Percentiles rank a stretch among this genome's conserved stretches.
Conservation (phyloP, 805 yeast species). For the Ogataea parapolymorpha region DNA sequence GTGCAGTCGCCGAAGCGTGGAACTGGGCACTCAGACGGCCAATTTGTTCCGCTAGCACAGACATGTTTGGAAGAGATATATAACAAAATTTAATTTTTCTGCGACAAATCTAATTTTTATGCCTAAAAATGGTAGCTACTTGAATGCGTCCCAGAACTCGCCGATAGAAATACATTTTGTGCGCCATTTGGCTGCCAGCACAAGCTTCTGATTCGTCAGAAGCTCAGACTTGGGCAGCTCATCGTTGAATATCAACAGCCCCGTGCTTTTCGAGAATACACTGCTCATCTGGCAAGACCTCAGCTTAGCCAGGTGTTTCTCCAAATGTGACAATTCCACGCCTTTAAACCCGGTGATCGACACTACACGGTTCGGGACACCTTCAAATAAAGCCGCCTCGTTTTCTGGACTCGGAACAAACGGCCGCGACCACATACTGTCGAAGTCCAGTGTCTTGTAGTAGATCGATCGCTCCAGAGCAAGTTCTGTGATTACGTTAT, state of each 20-base stretch:
- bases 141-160: slow-evolving; percentile 10
- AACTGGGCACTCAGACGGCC: slow-evolving; percentile 13
- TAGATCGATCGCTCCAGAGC: slow-evolving; percentile 31
- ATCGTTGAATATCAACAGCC: slow-evolving; percentile 50
- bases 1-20: slow-evolving; percentile 13
- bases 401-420: slow-evolving; percentile 3
- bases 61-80: slow-evolving; percentile 1
- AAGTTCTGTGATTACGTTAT: slow-evolving; percentile 25
- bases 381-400: background rate
- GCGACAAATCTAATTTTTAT: background rate
- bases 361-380: slow-evolving; percentile 10
- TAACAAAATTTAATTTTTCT: background rate
- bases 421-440: slow-evolving; percentile 27
- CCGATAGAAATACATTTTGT: slow-evolving; percentile 14
- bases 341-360: slow-evolving; percentile 32
- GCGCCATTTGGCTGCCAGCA: slow-evolving; percentile 27
- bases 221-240: slow-evolving; percentile 9
- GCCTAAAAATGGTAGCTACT: background rate
- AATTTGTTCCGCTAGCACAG: slow-evolving; percentile 9
- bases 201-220: slow-evolving; percentile 21
- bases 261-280: slow-evolving; percentile 47
- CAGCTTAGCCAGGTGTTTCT: slow-evolving; percentile 50
- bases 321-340: slow-evolving; percentile 30
- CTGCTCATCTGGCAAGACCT: slow-evolving; percentile 44
- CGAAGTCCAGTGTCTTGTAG: slow-evolving; percentile 15